These are phyloP conservation scores for Tricholoma terreum DNA, from an alignment of 768 basidiomycete genomes.

Conservation along the genomic window DNA sequence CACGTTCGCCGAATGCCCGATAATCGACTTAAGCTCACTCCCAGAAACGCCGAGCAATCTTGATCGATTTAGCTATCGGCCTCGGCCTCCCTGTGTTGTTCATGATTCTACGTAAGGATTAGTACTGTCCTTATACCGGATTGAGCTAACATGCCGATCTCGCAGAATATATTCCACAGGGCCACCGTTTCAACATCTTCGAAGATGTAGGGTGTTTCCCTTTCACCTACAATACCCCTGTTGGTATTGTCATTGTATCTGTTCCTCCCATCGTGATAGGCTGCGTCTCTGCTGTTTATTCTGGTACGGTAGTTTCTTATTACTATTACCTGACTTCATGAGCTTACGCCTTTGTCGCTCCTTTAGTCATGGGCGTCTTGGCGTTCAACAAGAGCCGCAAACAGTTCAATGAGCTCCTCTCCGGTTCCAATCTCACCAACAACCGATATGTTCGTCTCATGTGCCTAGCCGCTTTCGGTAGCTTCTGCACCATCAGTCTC, in stretches of 20 bases:
- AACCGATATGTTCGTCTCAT: conserved; percentile 38
- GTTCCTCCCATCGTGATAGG: conserved; percentile 40
- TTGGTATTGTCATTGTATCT: conserved; percentile 33
- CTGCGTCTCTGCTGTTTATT: conserved; percentile 37
- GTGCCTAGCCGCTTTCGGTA: conserved; percentile 39
- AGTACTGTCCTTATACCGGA: neutral
- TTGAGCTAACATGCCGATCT: neutral
- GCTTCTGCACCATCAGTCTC: conserved; percentile 38
- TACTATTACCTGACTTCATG: neutral
- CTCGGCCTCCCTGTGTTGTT: conserved; percentile 50
- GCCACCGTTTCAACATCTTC: conserved; percentile 44
- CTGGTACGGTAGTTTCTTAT: conserved; percentile 26
- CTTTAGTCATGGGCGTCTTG: conserved; percentile 27
- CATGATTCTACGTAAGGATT: conserved; percentile 14
- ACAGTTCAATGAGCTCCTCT: conserved; percentile 38
- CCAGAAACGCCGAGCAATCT: conserved; percentile 45
- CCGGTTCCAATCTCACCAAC: conserved; percentile 35
- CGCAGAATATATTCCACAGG: conserved; percentile 45
- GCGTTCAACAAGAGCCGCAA: conserved; percentile 35
- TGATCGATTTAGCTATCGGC: conserved; percentile 50
- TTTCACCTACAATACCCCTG: conserved; percentile 32
- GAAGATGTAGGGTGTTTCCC: conserved; percentile 49
- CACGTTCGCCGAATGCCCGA: neutral
- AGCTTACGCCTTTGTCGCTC: neutral
- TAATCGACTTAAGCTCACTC: neutral